A percentile compares a stretch with the other conserved stretches of the same genome.
Evolutionary conservation across 768 basidiomycete species (phyloP).

Genomic region (Suillus weaverae): DNA sequence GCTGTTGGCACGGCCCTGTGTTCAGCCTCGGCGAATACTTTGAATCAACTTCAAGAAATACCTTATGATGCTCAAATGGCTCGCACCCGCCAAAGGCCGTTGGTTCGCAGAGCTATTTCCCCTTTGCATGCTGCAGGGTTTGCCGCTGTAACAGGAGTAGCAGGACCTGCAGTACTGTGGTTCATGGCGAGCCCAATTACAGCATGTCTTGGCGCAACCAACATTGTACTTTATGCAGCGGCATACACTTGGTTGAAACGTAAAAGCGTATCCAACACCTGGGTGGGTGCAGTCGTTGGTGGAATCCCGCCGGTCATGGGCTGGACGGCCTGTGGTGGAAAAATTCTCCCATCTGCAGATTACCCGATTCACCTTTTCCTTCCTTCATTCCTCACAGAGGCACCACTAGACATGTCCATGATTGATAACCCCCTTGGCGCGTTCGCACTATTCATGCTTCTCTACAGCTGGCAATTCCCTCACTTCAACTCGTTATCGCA

Average conservation of each 20-base stretch:
- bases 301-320: slow-evolving; percentile 95
- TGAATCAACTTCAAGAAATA: slow-evolving; percentile 93
- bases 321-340: slow-evolving; percentile 93
- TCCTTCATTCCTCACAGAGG: slow-evolving; percentile 54
- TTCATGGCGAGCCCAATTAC: slow-evolving; percentile 84
- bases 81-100: slow-evolving; percentile 82
- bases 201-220: slow-evolving; percentile 77
- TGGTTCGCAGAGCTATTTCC: slow-evolving; percentile 82
- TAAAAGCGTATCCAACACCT: slow-evolving; percentile 80
- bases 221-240: slow-evolving; percentile 88
- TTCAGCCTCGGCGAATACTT: slow-evolving; percentile 88
- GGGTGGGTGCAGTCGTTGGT: slow-evolving; percentile 93
- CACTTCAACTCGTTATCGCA: slow-evolving; percentile 96
- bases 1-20: slow-evolving; percentile 90
- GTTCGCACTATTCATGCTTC: slow-evolving; percentile 74
- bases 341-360: slow-evolving; percentile 61
- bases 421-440: slow-evolving; percentile 83
- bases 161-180: slow-evolving; percentile 78
- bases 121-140: slow-evolving; percentile 85
- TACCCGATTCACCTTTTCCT: slow-evolving; percentile 62
- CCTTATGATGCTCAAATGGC: slow-evolving; percentile 98
- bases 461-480: slow-evolving; percentile 98
- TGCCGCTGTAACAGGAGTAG: slow-evolving; percentile 70
- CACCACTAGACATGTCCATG: slow-evolving; percentile 44
- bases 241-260: slow-evolving; percentile 93